Evolutionary conservation across 2,329 filamentous ascomycete genomes (phyloP).

Genomic region (Colletotrichum sp.): DNA sequence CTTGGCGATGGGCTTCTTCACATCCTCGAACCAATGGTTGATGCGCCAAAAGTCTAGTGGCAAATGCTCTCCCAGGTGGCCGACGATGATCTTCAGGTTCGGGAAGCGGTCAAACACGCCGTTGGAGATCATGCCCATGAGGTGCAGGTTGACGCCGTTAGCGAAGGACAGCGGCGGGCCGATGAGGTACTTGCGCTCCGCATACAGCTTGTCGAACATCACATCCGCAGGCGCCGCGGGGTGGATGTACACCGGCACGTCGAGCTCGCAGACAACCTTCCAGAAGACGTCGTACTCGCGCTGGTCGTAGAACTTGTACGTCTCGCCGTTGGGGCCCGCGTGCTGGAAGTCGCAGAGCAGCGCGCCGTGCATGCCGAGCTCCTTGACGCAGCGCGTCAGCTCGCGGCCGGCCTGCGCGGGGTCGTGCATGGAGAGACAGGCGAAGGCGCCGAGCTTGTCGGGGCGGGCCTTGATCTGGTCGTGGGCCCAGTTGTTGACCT

Average conservation of each 20-base stretch:
- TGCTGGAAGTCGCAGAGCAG: conserved; percentile 68
- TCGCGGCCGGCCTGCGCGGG: conserved; percentile 55
- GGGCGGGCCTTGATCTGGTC: conserved; percentile 40
- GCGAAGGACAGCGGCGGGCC: conserved; percentile 65
- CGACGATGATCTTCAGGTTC: conserved; percentile 49
- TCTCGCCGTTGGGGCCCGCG: conserved; percentile 61
- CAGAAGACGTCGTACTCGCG: conserved; percentile 68
- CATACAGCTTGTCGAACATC: conserved; percentile 63
- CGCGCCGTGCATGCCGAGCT: conserved; percentile 67
- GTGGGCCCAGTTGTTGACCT: conserved; percentile 47
- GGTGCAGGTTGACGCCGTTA: conserved; percentile 63
- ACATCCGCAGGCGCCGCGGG: conserved; percentile 62
- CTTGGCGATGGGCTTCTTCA: conserved; percentile 55
- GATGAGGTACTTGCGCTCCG: conserved; percentile 62
- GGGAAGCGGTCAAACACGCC: conserved; percentile 56
- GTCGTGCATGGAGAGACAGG: conserved; percentile 57
- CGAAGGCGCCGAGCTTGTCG: conserved; percentile 52
- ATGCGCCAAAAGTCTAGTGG: conserved; percentile 56
- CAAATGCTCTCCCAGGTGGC: conserved; percentile 54
- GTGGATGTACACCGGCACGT: conserved; percentile 70
- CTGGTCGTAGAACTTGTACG: conserved; percentile 69
- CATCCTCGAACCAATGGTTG: conserved; percentile 61
- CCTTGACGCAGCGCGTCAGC: conserved; percentile 56
- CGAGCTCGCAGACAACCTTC: conserved; percentile 60
- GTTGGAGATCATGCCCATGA: conserved; percentile 55